Base-by-base conservation (phyloP, 306 rosid genomes). In the Mucuna pruriens region DNA sequence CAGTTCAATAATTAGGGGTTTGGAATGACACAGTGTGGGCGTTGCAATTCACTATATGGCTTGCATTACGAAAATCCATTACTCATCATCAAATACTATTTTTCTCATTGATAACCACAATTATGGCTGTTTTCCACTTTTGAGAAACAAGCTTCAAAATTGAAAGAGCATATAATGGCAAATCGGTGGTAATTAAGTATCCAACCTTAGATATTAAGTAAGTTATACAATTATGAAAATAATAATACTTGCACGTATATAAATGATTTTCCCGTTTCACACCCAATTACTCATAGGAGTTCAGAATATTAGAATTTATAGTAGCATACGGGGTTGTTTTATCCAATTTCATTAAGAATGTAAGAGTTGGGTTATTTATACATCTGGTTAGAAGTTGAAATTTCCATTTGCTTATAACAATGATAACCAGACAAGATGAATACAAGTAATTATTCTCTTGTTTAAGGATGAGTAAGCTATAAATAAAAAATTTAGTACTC, bases 171-270 rank as follows among this genome's bases (percentile, higher is more conserved):
- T 36, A 16, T 58, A 46, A 29, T 3, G 19, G 20, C 29, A 45
- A 45, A 5, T 34, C 26, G 17, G 65, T 49, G 55, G 48, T 13
- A 79, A 44, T 61, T 15, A 31, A 6, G 54, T 39, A 45, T 45
- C 45, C 33, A 38, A 16, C 22, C 73, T 71, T 61, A 29, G 17
- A 44, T 13, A 42, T 29, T 15, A 68, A 25, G 70, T 38, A 34
- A 34, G 61, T 16, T n/a, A 67, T 68, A 79, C 31, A 55, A 68
- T 70, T 33, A 80, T 57, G 48, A 6, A 69, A 57, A 25, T 31
- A 80, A 80, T 80, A 60, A 71, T 80, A 33, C 46, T 16, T 80
- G 23, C 74, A 80, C 65, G 65, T 46, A 38, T 9, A 29, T 0
- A 55, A 11, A 55, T 58, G 2, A 55, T 79, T 40, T 40, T 4